Evolutionary conservation across 1,139 yeast species (phyloP), one percentile per base, ranked within the genome.

Genomic region (Suhomyces atakaporum): DNA sequence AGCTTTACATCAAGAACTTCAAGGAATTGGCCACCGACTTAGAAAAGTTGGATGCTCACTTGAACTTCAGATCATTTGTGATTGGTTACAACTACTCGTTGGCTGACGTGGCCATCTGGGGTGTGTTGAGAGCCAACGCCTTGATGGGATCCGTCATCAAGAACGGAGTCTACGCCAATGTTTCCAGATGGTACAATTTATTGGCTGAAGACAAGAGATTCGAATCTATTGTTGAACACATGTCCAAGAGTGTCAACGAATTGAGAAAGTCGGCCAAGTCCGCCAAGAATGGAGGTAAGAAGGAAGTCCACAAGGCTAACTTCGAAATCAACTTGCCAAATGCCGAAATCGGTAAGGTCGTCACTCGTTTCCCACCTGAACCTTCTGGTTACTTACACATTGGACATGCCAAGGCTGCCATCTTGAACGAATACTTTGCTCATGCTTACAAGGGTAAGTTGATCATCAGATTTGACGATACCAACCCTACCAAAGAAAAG

Each of bases 401-500:
- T 67, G 97, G 98, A 53, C 98, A 92, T 60, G 97, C 96, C 46
- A 92, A 92, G 68, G 97, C 97, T 39, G 97, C 97, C 37, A 74
- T 92, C 44, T 77, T 92, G 58, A 92, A 92, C 72, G 94, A 90
- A 69, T 90, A 88, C 69, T 90, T 90, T 69, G 97, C 98, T 37
- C 84, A 86, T 53, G 83, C 79, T 55, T 90, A 89, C 73, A 84
- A 90, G 56, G 97, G 98, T 61, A 90, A 90, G 66, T 77, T 90
- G 60, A 88, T 90, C 58, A 82, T 92, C 55, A 82, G 98, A 68
- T 92, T 90, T 60, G 98, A 92, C 62, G 97, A 92, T 62, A 92
- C 98, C 44, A 92, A 92, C 64, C 98, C 98, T 29, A 79, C 90
- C 40, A 90, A 90, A 70, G 97, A 92, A 72, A 89, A 86, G 71